Evolutionary conservation across 2,329 filamentous ascomycete genomes (phyloP), one percentile per base, ranked within the genome.

Genomic region (Knufia fluminis): DNA sequence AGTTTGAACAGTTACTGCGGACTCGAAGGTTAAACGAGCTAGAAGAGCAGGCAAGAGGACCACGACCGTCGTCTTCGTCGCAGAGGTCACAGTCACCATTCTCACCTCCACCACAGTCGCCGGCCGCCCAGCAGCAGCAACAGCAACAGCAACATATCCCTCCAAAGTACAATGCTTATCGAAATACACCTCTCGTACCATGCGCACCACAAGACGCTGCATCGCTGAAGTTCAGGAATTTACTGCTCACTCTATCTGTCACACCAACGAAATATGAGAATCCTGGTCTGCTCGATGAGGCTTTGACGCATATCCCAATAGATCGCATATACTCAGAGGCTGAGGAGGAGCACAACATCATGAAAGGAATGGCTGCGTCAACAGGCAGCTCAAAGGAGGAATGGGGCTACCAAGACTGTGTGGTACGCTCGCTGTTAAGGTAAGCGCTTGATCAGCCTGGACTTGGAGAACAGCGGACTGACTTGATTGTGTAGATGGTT

Each of bases 341-440:
- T 46, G 89, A 97, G 65, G 91, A 97, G 65, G 90, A 97, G 68
- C 82, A 79, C 56, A 88, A 96, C 64, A 82, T 96, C 24, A 74
- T 94, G 59, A 81, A 85, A 62, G 92, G 88, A 28, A 83, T 94
- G 66, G 91, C 91, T 26, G 85, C 85, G 63, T 94, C 88, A 58
- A 82, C 95, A 71, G 86, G 86, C 50, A 86, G 83, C 49, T 77
- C 80, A 57, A 85, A 85, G 65, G 80, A 90, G 1, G 85, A 89
- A 71, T 97, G 91, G 91, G 91, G 90, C 50, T 96, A 97, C 64
- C 91, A 97, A 68, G 92, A 98, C 69, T 98, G 91, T 66, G 88
- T 96, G 49, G 85, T 97, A 62, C 79, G 86, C 57, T 87, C 91
- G 53, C 74, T 97, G 56, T 73, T 97, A 62, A 83, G 82, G 85